These are phyloP conservation scores for Oryza coarctata DNA, from an alignment of 176 grass and related monocot genomes.

Conservation along the genomic window DNA sequence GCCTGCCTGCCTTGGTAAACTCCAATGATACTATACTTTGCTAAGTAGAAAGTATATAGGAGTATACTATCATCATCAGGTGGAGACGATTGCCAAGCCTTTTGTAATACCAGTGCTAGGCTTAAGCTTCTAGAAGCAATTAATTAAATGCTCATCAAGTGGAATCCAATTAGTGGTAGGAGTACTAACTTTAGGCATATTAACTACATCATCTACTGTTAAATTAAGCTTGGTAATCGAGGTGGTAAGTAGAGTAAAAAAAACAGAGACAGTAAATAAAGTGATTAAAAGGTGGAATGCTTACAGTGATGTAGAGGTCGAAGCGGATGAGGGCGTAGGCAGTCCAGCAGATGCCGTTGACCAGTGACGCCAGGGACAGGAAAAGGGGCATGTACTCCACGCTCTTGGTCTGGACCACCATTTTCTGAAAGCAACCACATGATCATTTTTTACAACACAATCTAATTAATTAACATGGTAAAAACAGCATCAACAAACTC, in stretches of 20 bases:
- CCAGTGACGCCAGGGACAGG: constrained; percentile 74
- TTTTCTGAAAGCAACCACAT: constrained; percentile 54
- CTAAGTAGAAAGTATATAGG: background rate
- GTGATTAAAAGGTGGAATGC: background rate
- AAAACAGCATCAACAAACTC: background rate
- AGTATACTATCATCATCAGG: background rate
- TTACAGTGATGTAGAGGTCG: constrained; percentile 94
- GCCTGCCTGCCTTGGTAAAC: background rate
- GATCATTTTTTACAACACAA: background rate
- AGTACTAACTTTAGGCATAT: background rate
- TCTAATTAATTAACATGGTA: background rate
- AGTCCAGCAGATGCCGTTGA: constrained; percentile 94
- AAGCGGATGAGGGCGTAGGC: constrained; percentile 94
- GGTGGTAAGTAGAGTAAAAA: background rate
- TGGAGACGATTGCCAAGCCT: background rate
- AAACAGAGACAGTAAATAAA: background rate
- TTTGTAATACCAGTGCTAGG: background rate
- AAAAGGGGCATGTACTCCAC: constrained; percentile 98
- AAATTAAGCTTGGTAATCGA: background rate
- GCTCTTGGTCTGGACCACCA: constrained; percentile 98
- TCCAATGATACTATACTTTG: background rate
- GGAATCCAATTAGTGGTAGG: background rate
- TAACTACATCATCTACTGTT: background rate
- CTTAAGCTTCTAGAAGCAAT: background rate
- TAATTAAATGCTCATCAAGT: background rate